Conservation (phyloP, 192 early-diverging fungal genomes). For the Coemansia umbellata region DNA sequence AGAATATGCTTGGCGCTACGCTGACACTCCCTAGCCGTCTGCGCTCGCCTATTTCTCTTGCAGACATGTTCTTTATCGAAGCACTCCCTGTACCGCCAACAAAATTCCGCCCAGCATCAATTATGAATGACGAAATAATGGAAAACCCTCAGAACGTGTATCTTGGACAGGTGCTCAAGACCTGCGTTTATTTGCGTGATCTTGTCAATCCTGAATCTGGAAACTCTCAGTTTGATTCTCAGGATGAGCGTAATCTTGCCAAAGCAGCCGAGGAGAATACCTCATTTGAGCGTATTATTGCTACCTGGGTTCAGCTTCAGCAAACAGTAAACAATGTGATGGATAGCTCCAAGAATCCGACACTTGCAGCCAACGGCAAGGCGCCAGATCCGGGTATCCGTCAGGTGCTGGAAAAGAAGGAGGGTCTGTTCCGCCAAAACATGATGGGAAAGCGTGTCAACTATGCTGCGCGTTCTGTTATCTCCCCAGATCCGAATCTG, state of each 20-base stretch:
- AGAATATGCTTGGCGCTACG: constrained; percentile 3
- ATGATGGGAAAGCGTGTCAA: constrained; percentile 99
- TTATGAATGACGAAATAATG: constrained; percentile 83
- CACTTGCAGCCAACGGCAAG: constrained; percentile 55
- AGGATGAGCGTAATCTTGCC: constrained; percentile 12
- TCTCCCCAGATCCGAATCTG: constrained; percentile 96
- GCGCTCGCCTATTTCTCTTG: constrained; percentile 50
- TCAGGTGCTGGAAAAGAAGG: constrained; percentile 98
- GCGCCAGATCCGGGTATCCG: constrained; percentile 83
- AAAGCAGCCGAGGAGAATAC: constrained; percentile 17
- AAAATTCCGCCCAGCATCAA: constrained; percentile 88
- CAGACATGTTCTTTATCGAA: constrained; percentile 93
- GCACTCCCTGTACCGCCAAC: constrained; percentile 87
- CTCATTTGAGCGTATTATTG: constrained; percentile 49
- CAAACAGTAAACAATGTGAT: constrained; percentile 88
- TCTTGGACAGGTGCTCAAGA: constrained; percentile 78
- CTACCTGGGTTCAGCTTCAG: constrained; percentile 78
- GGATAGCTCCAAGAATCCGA: constrained; percentile 87
- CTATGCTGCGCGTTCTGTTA: constrained; percentile 96
- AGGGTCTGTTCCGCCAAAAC: constrained; percentile 97
- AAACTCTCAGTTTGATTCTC: constrained; percentile 8
- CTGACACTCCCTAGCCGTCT: constrained; percentile 34
- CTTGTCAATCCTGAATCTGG: constrained; percentile 36
- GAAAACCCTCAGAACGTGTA: constrained; percentile 96
- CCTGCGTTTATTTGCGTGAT: constrained; percentile 63